Evolutionary conservation across 768 basidiomycete species (phyloP), one percentile per base, ranked within the genome.

Genomic region (Royoungia palumana): DNA sequence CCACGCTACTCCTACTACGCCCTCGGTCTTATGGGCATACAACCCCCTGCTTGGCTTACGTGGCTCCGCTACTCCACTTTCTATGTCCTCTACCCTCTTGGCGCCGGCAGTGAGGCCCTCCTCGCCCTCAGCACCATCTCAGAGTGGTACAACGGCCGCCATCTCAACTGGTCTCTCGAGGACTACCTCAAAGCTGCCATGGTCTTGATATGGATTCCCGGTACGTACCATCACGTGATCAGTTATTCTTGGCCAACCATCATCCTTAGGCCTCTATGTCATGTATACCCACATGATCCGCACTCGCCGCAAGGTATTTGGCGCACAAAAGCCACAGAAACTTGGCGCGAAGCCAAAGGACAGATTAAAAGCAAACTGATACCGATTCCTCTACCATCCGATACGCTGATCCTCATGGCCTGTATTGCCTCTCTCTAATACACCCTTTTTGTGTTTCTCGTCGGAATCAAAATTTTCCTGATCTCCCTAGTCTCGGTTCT

Each of bases 1-100:
- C 82, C 94, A 48, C 89, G 96, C 25, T 98, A 98, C 70, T 64
- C 81, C 9, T 95, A 86, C 75, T 99, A 98, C 67, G 84, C 87
- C 2, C 71, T 75, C 59, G 75, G 72, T 36, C 76, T 95, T 5
- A 53, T 89, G 35, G 80, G 80, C 6, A 67, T 76, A 19, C 52
- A 50, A 3, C 27, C 67, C 14, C 79, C 89, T 12, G 57, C 78
- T 6, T 85, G 77, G 72, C 77, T 90, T 36, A 70, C 83, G 21
- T 87, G 78, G 73, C 66, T 87, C 36, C 91, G 95, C 46, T 99
- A 98, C 76, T 89, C 93, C 17, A 81, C 91, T 8, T 99, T 98
- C 70, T 95, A 87, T 68, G 52, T 93, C 40, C 79, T 97, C n/a
- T 98, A 99, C 71, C 94, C 91, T 5, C 65, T 93, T 20, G 96